phyloP scores from a whole-genome alignment of 257 asterid species.

The Avicennia marina region DNA sequence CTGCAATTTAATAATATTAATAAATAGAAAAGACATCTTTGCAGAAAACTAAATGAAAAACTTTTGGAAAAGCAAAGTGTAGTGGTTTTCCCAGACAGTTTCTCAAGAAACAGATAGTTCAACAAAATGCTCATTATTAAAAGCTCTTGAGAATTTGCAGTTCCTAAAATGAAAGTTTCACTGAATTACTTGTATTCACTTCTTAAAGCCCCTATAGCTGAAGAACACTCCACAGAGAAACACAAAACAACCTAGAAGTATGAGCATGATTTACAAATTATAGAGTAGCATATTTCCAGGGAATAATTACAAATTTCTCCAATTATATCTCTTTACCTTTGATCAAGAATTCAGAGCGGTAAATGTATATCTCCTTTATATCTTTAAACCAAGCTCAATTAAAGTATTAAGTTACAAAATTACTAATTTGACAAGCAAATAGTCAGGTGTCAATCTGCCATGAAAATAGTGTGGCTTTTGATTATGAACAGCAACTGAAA shows the following conservation, averaged over 20 bases:
- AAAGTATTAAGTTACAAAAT: background rate
- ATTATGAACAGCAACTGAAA: background rate
- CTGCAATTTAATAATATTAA: conserved; percentile 16
- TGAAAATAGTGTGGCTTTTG: background rate
- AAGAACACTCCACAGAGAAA: background rate
- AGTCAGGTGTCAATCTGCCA: background rate
- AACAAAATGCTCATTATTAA: conserved; percentile 4
- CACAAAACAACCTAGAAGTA: background rate
- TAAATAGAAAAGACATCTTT: background rate
- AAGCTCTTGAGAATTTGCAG: conserved; percentile 5
- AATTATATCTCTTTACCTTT: conserved; percentile 2
- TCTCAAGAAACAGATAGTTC: conserved; percentile 6
- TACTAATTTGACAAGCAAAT: conserved; percentile 8
- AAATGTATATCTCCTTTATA: background rate
- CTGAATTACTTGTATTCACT: too few species aligned
- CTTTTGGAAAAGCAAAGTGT: background rate
- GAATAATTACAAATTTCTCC: background rate
- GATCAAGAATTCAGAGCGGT: background rate
- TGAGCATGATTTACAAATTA: background rate
- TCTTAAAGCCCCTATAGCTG: background rate
- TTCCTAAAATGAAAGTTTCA: too few species aligned
- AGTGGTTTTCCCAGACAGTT: background rate
- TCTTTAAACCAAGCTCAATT: background rate
- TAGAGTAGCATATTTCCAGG: background rate
- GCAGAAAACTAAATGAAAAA: conserved; percentile 5